Conservation (phyloP, 2,329 filamentous ascomycete genomes). For the Cercospora sesami region DNA sequence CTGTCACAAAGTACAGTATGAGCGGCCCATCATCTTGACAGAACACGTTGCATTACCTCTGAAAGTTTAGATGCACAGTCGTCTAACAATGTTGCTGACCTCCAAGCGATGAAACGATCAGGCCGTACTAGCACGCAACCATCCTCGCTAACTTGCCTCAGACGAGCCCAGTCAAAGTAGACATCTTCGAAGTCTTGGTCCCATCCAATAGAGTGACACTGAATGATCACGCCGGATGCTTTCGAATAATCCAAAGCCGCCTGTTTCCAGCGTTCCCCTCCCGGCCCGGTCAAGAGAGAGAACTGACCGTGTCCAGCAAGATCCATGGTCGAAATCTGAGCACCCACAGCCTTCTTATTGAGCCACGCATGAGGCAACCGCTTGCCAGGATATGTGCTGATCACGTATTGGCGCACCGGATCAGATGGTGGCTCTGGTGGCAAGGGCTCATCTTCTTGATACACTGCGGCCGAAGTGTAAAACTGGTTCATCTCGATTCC, state of each 20-base stretch:
- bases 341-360: constrained; percentile 40
- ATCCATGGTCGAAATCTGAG: constrained; percentile 52
- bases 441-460: constrained; percentile 31
- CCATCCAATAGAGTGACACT: constrained; percentile 56
- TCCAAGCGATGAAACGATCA: too few relatives aligned
- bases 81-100: too few relatives aligned
- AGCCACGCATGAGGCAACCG: constrained; percentile 65
- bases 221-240: constrained; percentile 50
- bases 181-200: constrained; percentile 62
- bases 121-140: too few relatives aligned
- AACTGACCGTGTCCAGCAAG: constrained; percentile 59
- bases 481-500: constrained; percentile 60
- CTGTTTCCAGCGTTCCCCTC: constrained; percentile 54
- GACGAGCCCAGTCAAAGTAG: constrained; percentile 60
- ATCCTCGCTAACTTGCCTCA: constrained; percentile 55
- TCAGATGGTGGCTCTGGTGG: constrained; percentile 27
- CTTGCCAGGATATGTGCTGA: constrained; percentile 58
- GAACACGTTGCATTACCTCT: too few relatives aligned
- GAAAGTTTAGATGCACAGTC: too few relatives aligned
- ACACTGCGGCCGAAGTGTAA: constrained; percentile 49
- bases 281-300: constrained; percentile 48
- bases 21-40: too few relatives aligned
- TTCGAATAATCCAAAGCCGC: constrained; percentile 48
- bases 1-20: too few relatives aligned
- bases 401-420: constrained; percentile 30